Conservation (phyloP, 805 yeast genomes). For the Komagataella pastoris region DNA sequence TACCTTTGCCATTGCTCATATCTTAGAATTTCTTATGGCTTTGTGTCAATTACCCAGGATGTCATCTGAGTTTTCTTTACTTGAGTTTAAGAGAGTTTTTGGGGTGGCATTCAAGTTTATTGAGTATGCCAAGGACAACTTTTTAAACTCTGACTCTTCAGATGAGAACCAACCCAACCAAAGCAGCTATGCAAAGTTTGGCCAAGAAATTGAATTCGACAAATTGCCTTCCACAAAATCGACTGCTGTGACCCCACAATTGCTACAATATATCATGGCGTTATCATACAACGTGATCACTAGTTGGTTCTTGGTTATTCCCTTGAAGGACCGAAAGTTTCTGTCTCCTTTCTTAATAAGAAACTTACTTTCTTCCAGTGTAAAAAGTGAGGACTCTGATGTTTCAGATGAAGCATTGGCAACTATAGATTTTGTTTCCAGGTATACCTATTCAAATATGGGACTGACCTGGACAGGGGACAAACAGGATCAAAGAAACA, state of each 20-base stretch:
- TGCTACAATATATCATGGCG: constrained; percentile 47
- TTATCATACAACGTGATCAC: constrained; percentile 59
- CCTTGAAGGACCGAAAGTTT: constrained; percentile 39
- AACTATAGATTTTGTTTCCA: constrained; percentile 17
- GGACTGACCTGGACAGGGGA: constrained; percentile 31
- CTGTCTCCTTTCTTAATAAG: constrained; percentile 51
- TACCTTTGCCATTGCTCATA: constrained; percentile 55
- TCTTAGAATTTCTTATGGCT: constrained; percentile 60
- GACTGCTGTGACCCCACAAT: constrained; percentile 28
- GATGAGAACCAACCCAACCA: not conserved
- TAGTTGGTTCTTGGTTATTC: constrained; percentile 59
- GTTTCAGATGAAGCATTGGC: not conserved
- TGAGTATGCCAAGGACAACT: constrained; percentile 47
- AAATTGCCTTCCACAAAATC: constrained; percentile 38
- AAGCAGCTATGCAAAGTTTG: constrained; percentile 18
- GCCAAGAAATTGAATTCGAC: constrained; percentile 38
- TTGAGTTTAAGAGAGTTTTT: constrained; percentile 68
- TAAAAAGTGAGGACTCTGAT: constrained; percentile 37
- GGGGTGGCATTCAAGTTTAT: constrained; percentile 75
- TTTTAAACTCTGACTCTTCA: not conserved
- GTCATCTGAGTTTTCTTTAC: constrained; percentile 59
- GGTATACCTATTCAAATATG: constrained; percentile 54
- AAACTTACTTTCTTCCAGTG: constrained; percentile 23
- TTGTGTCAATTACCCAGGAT: constrained; percentile 53
- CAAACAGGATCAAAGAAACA: constrained; percentile 4